Percentiles rank a stretch among this genome's conserved stretches.
Evolutionary conservation across 2,329 filamentous ascomycete species (phyloP).

Genomic region (Coniochaeta sp.): DNA sequence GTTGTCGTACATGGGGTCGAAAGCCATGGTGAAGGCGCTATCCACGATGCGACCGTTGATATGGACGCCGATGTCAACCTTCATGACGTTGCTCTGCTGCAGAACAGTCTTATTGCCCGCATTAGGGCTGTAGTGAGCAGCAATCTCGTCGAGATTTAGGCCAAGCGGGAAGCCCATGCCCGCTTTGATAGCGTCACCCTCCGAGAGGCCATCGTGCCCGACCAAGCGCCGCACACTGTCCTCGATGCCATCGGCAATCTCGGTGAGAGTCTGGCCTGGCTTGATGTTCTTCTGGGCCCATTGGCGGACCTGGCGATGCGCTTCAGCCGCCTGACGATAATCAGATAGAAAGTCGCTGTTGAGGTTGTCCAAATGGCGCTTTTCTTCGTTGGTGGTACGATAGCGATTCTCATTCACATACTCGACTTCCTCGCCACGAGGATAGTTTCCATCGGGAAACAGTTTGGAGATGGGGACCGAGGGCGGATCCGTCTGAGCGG

Average conservation of each 20-base stretch:
- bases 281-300: conserved; percentile 76
- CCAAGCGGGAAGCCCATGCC: conserved; percentile 86
- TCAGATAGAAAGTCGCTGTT: conserved; percentile 74
- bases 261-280: conserved; percentile 71
- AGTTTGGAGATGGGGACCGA: conserved; percentile 64
- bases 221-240: conserved; percentile 70
- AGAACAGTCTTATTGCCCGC: conserved; percentile 69
- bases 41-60: conserved; percentile 69
- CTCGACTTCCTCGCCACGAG: conserved; percentile 69
- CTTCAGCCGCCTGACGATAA: conserved; percentile 78
- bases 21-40: conserved; percentile 66
- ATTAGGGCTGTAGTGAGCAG: conserved; percentile 83
- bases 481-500: conserved; percentile 67
- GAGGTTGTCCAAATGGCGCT: conserved; percentile 73
- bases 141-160: conserved; percentile 76
- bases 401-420: conserved; percentile 71
- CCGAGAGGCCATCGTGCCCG: conserved; percentile 67
- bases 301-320: conserved; percentile 81
- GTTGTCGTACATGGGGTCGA: conserved; percentile 63
- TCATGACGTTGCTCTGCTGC: conserved; percentile 63
- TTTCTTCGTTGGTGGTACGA: conserved; percentile 76
- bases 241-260: conserved; percentile 84
- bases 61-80: conserved; percentile 72
- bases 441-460: conserved; percentile 67
- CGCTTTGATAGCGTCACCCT: conserved; percentile 70